Evolutionary conservation across 2,329 filamentous ascomycete species (phyloP).

Genomic region (Aspergillus spinulosporus): DNA sequence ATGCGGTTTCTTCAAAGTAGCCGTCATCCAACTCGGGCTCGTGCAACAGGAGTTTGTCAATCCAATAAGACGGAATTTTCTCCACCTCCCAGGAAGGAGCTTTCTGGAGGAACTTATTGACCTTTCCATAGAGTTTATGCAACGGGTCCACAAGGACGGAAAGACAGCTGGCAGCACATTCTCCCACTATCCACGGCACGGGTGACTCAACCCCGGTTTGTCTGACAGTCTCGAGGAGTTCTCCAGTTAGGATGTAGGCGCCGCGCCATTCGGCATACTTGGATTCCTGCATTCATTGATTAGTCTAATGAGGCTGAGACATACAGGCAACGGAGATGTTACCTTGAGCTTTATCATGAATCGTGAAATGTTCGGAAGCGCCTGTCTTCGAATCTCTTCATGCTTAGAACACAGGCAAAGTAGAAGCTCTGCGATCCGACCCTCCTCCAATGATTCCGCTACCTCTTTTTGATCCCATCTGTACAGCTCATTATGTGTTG

Average conservation of each 20-base stretch:
- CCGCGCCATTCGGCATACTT: slow-evolving; percentile 74
- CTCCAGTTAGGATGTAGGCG: slow-evolving; percentile 75
- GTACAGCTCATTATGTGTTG: slow-evolving; percentile 48
- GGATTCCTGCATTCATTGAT: slow-evolving; percentile 54
- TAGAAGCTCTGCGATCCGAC: slow-evolving; percentile 68
- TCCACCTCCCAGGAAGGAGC: slow-evolving; percentile 70
- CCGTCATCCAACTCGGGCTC: slow-evolving; percentile 71
- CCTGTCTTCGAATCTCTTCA: slow-evolving; percentile 74
- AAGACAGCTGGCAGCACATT: slow-evolving; percentile 71
- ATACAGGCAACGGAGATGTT: not conserved
- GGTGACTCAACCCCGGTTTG: slow-evolving; percentile 56
- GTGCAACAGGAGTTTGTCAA: slow-evolving; percentile 71
- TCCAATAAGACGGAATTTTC: slow-evolving; percentile 59
- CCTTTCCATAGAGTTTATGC: slow-evolving; percentile 79
- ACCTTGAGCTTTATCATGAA: slow-evolving; percentile 54
- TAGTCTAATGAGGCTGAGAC: not conserved
- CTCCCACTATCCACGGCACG: slow-evolving; percentile 71
- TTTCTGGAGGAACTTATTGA: slow-evolving; percentile 79
- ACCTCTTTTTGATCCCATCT: slow-evolving; percentile 74
- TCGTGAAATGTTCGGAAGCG: slow-evolving; percentile 44
- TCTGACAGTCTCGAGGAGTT: slow-evolving; percentile 73
- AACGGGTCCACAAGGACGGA: slow-evolving; percentile 72
- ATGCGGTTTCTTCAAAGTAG: slow-evolving; percentile 70
- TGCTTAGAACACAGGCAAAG: slow-evolving; percentile 74
- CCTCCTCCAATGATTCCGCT: slow-evolving; percentile 77